phyloP scores from a whole-genome alignment of 176 grass and related monocot species.

The Raddia guianensis region DNA sequence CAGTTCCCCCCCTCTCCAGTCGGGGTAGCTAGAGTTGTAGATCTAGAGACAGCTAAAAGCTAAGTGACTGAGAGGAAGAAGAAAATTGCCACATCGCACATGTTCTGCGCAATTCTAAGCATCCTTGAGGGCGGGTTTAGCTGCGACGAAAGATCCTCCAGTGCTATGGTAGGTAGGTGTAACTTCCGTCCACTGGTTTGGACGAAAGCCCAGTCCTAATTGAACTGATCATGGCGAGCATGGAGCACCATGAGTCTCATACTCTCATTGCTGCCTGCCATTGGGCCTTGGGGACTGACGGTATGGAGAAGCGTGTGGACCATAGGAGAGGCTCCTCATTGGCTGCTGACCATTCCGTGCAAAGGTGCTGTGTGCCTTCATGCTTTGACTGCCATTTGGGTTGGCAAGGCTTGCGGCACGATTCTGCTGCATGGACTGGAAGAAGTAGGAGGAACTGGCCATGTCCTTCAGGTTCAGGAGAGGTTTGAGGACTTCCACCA shows the following conservation, averaged over 20 bases:
- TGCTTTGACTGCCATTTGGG: constrained; percentile 56
- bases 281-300: constrained; percentile 77
- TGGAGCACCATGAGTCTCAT: constrained; percentile 23
- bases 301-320: constrained; percentile 76
- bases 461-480: constrained; percentile 90
- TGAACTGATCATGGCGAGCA: background rate
- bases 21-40: constrained; percentile 35
- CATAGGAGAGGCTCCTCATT: constrained; percentile 81
- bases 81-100: background rate
- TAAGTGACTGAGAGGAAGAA: constrained; percentile 14
- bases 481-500: constrained; percentile 91
- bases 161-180: background rate
- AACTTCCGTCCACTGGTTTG: background rate
- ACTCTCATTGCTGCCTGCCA: constrained; percentile 48
- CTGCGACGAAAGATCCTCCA: background rate
- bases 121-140: background rate
- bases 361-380: constrained; percentile 71
- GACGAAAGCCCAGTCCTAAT: background rate
- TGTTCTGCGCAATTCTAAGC: constrained; percentile 12
- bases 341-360: constrained; percentile 68
- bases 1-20: constrained; percentile 22
- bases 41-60: constrained; percentile 22
- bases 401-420: constrained; percentile 50
- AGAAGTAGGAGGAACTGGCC: constrained; percentile 77
- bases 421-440: constrained; percentile 88